Percentiles rank a stretch among this genome's conserved stretches.
Evolutionary conservation across 345 rosid genomes (phyloP).

Genomic region (thale cress (Arabidopsis thaliana)): TAIR10.1 NC_003074.8:7529001-7529500

Average conservation of each 20-base stretch:
- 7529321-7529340: conserved; percentile 41
- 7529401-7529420: conserved; percentile 43
- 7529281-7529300: conserved; percentile 28
- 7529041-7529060: conserved; percentile 46
- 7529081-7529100: conserved; percentile 41
- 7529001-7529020: background rate
- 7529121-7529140: conserved; percentile 42
- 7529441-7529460: conserved; percentile 38
- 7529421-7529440: conserved; percentile 33
- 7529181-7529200: conserved; percentile 43
- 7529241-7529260: conserved; percentile 42
- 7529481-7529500: conserved; percentile 34
- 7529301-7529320: conserved; percentile 46
- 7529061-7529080: conserved; percentile 37
- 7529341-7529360: conserved; percentile 48
- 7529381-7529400: conserved; percentile 46
- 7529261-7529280: conserved; percentile 19
- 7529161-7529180: conserved; percentile 42
- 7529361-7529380: conserved; percentile 43
- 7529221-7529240: conserved; percentile 42
- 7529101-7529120: conserved; percentile 44
- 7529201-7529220: conserved; percentile 42
- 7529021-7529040: conserved; percentile 43
- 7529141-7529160: conserved; percentile 42
- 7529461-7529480: conserved; percentile 38